phyloP scores from a whole-genome alignment of 176 grass and related monocot species.

The Chrysopogon serrulatus region DNA sequence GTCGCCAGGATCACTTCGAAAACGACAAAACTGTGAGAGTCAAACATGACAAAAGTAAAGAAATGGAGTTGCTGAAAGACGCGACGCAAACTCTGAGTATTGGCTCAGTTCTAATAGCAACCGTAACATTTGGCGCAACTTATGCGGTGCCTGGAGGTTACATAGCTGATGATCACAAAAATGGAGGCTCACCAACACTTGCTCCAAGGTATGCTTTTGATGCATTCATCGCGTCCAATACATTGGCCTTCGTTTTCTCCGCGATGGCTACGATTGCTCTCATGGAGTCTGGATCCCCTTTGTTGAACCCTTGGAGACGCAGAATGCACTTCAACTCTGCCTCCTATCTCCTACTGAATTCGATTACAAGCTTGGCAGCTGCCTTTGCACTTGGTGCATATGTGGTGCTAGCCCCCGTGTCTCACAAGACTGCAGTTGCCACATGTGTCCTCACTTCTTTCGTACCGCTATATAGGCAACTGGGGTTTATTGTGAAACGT shows the following conservation, averaged over 20 bases:
- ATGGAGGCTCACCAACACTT: neutral
- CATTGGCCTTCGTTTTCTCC: neutral
- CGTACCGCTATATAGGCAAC: neutral
- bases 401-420: neutral
- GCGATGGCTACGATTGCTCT: neutral
- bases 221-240: neutral
- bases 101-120: too few relatives aligned
- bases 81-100: too few relatives aligned
- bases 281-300: neutral
- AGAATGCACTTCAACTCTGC: rapidly evolving
- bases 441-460: neutral
- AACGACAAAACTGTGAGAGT: too few relatives aligned
- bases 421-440: neutral
- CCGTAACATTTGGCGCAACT: too few relatives aligned
- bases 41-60: too few relatives aligned
- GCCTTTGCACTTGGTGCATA: neutral
- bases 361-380: neutral
- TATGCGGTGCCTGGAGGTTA: too few relatives aligned
- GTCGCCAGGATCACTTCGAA: too few relatives aligned
- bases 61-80: too few relatives aligned
- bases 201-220: neutral
- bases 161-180: too few relatives aligned
- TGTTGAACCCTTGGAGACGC: neutral
- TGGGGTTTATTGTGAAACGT: neutral
- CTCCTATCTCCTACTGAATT: neutral